These are phyloP conservation scores for Hypoxylon fragiforme DNA, from an alignment of 495 filamentous ascomycete genomes.

Conservation along the genomic window DNA sequence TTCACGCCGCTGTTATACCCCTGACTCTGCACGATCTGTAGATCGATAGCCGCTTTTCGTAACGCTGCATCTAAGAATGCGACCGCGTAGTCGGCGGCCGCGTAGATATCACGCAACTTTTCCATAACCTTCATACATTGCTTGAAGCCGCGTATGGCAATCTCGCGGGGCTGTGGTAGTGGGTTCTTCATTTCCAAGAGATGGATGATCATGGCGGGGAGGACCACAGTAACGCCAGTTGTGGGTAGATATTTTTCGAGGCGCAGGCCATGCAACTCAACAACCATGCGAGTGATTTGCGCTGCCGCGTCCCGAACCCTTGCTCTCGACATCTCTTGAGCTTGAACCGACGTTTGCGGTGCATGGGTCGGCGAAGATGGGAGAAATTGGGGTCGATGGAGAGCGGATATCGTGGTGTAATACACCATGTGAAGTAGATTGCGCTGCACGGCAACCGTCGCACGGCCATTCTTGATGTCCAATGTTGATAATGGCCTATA, in stretches of 20 bases:
- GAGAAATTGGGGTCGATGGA: slow-evolving; percentile 86
- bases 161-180: slow-evolving; percentile 65
- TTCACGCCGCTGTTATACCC: slow-evolving; percentile 18
- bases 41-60: slow-evolving; percentile 71
- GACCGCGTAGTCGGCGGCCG: slow-evolving; percentile 82
- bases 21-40: slow-evolving; percentile 28
- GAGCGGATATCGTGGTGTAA: slow-evolving; percentile 80
- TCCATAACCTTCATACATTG: slow-evolving; percentile 86
- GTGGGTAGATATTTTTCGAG: slow-evolving; percentile 81
- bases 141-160: slow-evolving; percentile 74
- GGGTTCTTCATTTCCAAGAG: slow-evolving; percentile 84
- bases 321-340: slow-evolving; percentile 76
- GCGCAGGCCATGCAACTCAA: slow-evolving; percentile 66
- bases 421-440: slow-evolving; percentile 87
- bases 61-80: slow-evolving; percentile 85
- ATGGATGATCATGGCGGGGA: slow-evolving; percentile 90
- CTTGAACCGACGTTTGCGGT: slow-evolving; percentile 56
- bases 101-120: slow-evolving; percentile 78
- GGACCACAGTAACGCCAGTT: slow-evolving; percentile 83
- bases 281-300: slow-evolving; percentile 78
- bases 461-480: slow-evolving; percentile 47
- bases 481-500: slow-evolving; percentile 55
- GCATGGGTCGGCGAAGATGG: slow-evolving; percentile 66
- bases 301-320: slow-evolving; percentile 78
- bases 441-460: slow-evolving; percentile 68